Base-by-base conservation (phyloP, 345 rosid species). In the Linum lewisii region DNA sequence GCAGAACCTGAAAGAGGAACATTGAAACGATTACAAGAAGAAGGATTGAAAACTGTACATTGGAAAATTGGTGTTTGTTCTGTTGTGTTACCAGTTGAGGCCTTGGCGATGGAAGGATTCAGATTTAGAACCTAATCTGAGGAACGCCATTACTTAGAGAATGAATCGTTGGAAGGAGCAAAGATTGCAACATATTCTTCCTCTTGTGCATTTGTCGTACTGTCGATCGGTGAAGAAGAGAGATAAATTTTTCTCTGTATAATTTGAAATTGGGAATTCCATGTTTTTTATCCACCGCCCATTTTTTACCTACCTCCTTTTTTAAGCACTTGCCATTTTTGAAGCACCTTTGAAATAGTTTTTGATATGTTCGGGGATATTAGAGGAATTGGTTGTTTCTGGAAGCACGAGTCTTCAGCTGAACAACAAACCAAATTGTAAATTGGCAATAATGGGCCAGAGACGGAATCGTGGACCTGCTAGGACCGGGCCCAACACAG, bases 371-470 rank as follows among this genome's bases (percentile, higher is more conserved):
- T n/a, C n/a, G n/a, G n/a, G n/a, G n/a, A n/a, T n/a, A n/a, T n/a
- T n/a, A n/a, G n/a, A n/a, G n/a, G n/a, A 68, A 37, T 59, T 42
- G 65, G 49, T 32, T 65, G 62, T 26, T 26, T 2, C 4, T 29
- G 34, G 34, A 4, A 29, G 34, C 34, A 63, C 82, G 83, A 71
- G 77, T 79, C 81, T 62, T 25, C 61, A 61, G 23, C 47, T 25
- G n/a, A n/a, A n/a, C n/a, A n/a, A n/a, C n/a, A n/a, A n/a, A n/a
- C n/a, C n/a, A n/a, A n/a, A n/a, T n/a, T n/a, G n/a, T n/a, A n/a
- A n/a, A n/a, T n/a, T n/a, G n/a, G n/a, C n/a, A n/a, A n/a, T n/a
- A n/a, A n/a, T n/a, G n/a, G n/a, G n/a, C n/a, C n/a, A n/a, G n/a
- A n/a, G n/a, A n/a, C n/a, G n/a, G n/a, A n/a, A n/a, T n/a, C n/a